These are phyloP conservation scores for Verticillium klebahnii DNA, from an alignment of 2,329 filamentous ascomycete species.

Conservation along the genomic window DNA sequence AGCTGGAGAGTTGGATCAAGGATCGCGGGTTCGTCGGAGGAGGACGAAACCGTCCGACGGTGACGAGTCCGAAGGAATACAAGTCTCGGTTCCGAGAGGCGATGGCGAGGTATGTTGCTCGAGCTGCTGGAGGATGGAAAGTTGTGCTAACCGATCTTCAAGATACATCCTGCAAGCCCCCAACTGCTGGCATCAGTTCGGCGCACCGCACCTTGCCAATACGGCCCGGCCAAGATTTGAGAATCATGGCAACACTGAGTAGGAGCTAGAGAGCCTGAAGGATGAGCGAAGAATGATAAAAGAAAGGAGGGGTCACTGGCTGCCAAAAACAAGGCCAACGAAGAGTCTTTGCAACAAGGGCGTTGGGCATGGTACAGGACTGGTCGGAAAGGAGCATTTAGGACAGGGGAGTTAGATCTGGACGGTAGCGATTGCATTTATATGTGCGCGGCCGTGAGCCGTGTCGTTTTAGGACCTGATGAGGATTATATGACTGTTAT, in stretches of 20 bases:
- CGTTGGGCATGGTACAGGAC: neutral
- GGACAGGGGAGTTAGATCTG: neutral
- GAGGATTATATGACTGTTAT: neutral
- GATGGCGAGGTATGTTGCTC: constrained; percentile 74
- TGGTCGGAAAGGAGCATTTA: neutral
- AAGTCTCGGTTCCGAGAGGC: constrained; percentile 93
- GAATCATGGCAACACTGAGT: constrained; percentile 3
- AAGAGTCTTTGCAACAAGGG: neutral
- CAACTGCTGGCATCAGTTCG: constrained; percentile 72
- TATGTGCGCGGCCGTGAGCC: neutral
- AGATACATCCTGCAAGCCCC: constrained; percentile 71
- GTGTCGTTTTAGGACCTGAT: neutral
- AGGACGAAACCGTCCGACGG: constrained; percentile 80
- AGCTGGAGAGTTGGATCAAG: constrained; percentile 99
- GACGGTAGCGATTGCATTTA: neutral
- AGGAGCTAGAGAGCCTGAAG: neutral
- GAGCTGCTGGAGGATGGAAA: neutral
- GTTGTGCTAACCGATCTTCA: constrained; percentile 4
- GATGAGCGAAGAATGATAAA: neutral
- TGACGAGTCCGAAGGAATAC: constrained; percentile 96
- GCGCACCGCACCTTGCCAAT: constrained; percentile 17
- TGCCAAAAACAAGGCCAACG: neutral
- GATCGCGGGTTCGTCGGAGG: constrained; percentile 79
- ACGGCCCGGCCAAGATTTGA: constrained; percentile 13
- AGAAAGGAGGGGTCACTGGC: neutral